Evolutionary conservation across 2,329 filamentous ascomycete genomes (phyloP), one percentile per base, ranked within the genome.

Genomic region (Aspergillus pseudotamarii): DNA sequence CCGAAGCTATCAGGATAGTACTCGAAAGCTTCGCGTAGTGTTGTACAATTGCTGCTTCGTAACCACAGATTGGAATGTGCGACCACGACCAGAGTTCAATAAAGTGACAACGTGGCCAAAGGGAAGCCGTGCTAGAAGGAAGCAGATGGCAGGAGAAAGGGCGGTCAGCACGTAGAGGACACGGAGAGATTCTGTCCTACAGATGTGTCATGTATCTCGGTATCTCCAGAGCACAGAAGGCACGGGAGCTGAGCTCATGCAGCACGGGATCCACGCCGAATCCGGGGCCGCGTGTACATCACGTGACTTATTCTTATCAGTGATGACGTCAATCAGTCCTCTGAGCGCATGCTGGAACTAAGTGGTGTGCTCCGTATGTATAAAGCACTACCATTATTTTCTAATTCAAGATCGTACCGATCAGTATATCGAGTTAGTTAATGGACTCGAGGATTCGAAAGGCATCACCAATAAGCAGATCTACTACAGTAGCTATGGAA

Each of bases 221-320:
- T 51, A 21, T 51, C 48, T 32, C 26, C 48, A 51, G 48, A 51
- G 45, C 45, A 48, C 45, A 23, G 45, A 46, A 36, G 48, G 48
- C 30, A 51, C 48, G 57, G 61, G 62, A 60, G 61, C 50, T 50
- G 36, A 41, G 36, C 36, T 41, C 36, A 51, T 34, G 36, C 51
- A 45, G 46, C 48, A 50, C 58, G 30, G 58, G 62, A 58, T 63
- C 62, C 62, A 63, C 58, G 21, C 46, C 48, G 58, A 57, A 61
- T 54, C 62, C 54, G 62, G 61, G 61, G 65, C 64, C 59, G 64
- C 59, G 63, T 61, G 60, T 61, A n/a, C 26, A 46, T 63, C 65
- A 66, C 65, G 65, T 66, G 66, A 66, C 1, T 0, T 0, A 6
- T 4, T 19, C 28, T 32, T 41, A 36, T 19, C 14, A 43, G 11